Conservation (phyloP, 441 rosid genomes). For the Syzygium malaccense region DNA sequence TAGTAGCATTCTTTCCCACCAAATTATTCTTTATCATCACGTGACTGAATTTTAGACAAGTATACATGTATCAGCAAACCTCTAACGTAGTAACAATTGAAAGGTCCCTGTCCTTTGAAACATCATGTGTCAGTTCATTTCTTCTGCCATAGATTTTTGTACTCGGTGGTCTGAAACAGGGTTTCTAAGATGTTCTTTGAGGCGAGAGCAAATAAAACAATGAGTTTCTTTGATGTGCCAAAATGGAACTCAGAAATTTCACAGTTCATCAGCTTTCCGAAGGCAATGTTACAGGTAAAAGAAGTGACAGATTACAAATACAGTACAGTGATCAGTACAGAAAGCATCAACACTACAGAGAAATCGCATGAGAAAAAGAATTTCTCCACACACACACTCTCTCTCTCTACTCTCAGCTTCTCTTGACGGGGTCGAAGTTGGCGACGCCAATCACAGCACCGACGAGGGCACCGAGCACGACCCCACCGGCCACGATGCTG, state of each 20-base stretch:
- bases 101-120: background rate
- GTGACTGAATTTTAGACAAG: background rate
- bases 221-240: background rate
- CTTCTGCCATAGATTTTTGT: background rate
- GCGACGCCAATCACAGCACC: constrained; percentile 79
- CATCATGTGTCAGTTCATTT: background rate
- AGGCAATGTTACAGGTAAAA: background rate
- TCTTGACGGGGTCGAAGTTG: constrained; percentile 90
- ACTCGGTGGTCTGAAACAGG: background rate
- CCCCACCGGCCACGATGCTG: constrained; percentile 77
- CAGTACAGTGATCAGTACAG: background rate
- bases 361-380: background rate
- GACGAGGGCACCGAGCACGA: constrained; percentile 47
- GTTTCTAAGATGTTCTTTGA: background rate
- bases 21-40: background rate
- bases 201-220: background rate
- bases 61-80: background rate
- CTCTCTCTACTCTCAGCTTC: constrained; percentile 27
- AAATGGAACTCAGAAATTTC: background rate
- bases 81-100: background rate
- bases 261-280: background rate
- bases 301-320: background rate
- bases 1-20: background rate
- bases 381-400: background rate
- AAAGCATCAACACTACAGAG: background rate